phyloP scores from a whole-genome alignment of 495 filamentous ascomycete genomes.

The Clavariopsis aquatica region DNA sequence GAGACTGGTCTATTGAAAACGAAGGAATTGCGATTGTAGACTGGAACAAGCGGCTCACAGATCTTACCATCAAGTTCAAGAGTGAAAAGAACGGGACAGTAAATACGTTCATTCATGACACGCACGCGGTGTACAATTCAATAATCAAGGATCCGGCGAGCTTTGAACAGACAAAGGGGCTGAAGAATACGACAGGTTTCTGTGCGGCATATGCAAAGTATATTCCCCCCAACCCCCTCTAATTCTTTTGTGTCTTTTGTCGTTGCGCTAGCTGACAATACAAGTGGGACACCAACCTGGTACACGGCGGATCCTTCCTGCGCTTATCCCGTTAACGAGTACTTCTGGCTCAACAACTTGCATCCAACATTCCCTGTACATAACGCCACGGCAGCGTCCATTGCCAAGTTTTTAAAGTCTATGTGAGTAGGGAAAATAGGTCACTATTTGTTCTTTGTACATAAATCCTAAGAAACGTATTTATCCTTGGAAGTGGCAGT shows the following conservation, averaged over 20 bases:
- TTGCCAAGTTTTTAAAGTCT: slow-evolving; percentile 18
- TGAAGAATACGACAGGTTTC: slow-evolving; percentile 57
- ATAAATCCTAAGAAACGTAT: not conserved
- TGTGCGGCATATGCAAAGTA: slow-evolving; percentile 59
- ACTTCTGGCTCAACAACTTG: slow-evolving; percentile 64
- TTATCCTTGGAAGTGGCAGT: not conserved
- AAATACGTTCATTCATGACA: slow-evolving; percentile 42
- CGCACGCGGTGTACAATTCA: slow-evolving; percentile 38
- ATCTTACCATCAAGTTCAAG: slow-evolving; percentile 31
- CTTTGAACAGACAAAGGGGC: slow-evolving; percentile 43
- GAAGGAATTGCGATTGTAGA: slow-evolving; percentile 37
- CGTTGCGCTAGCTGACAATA: slow-evolving; percentile 15
- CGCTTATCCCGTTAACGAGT: slow-evolving; percentile 56
- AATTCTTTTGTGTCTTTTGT: slow-evolving; percentile 1
- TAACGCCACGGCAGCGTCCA: slow-evolving; percentile 52
- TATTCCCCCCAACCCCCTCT: too few relatives aligned
- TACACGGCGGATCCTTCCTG: slow-evolving; percentile 54
- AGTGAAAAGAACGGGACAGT: slow-evolving; percentile 30
- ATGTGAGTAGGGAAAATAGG: not conserved
- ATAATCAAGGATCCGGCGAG: slow-evolving; percentile 37
- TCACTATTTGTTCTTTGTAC: not conserved
- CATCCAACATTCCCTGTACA: slow-evolving; percentile 64
- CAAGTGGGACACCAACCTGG: slow-evolving; percentile 54
- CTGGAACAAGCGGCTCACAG: slow-evolving; percentile 39
- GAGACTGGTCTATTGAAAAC: slow-evolving; percentile 6